Percentiles rank a stretch among this genome's conserved stretches.
These are phyloP conservation scores for Scheffersomyces quercinus DNA, from an alignment of 1,139 yeast genomes.

Conservation along the genomic window DNA sequence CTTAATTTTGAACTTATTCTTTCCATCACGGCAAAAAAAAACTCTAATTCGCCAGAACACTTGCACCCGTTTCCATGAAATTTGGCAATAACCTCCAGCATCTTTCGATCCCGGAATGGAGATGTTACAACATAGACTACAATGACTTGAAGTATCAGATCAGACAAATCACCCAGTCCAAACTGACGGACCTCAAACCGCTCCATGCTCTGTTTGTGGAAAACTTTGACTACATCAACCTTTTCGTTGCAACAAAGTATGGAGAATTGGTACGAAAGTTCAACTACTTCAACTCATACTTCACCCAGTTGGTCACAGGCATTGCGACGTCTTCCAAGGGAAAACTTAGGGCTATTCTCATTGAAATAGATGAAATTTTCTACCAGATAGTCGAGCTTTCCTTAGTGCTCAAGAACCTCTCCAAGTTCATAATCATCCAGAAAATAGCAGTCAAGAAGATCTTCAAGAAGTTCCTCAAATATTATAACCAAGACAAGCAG, in stretches of 20 bases:
- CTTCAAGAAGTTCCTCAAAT: conserved; percentile 74
- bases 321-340: conserved; percentile 17
- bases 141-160: conserved; percentile 69
- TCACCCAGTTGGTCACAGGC: conserved; percentile 10
- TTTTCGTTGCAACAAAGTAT: conserved; percentile 65
- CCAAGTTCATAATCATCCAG: conserved; percentile 77
- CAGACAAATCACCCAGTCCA: conserved; percentile 42
- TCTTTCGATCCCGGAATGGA: conserved; percentile 88
- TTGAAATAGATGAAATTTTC: conserved; percentile 22
- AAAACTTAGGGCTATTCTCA: conserved; percentile 11
- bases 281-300: conserved; percentile 19
- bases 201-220: conserved; percentile 38
- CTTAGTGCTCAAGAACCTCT: conserved; percentile 63
- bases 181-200: conserved; percentile 17
- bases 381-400: conserved; percentile 51
- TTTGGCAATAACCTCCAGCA: conserved; percentile 76
- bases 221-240: conserved; percentile 53
- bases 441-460: conserved; percentile 80
- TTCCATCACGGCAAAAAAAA: too few relatives aligned
- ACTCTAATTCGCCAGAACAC: not conserved
- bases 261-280: conserved; percentile 54
- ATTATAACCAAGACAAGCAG: conserved; percentile 41
- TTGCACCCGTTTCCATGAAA: conserved; percentile 53
- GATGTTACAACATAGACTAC: conserved; percentile 77
- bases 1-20: too few relatives aligned